These are phyloP conservation scores for Hylodesmum podocarpum DNA, from an alignment of 306 rosid species.

Conservation along the genomic window DNA sequence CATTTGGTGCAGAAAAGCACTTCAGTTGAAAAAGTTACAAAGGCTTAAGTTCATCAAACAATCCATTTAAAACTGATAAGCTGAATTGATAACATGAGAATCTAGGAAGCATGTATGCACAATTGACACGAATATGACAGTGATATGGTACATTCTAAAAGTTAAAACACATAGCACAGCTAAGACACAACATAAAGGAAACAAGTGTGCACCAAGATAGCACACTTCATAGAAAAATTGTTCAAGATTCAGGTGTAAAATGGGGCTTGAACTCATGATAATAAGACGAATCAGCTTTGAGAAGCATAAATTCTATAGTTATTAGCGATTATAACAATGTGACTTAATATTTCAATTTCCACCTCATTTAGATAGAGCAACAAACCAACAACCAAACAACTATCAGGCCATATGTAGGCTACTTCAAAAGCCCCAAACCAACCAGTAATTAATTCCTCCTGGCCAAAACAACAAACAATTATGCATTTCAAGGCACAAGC, in stretches of 20 bases:
- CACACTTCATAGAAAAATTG: not conserved
- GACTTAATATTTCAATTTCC: conserved; percentile 2
- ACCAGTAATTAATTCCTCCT: not conserved
- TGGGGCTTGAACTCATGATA: not conserved
- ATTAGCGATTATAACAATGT: not conserved
- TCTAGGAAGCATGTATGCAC: not conserved
- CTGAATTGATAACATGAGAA: not conserved
- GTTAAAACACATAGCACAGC: not conserved
- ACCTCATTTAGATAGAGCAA: not conserved
- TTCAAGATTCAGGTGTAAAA: not conserved
- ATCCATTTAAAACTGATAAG: not conserved
- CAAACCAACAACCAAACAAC: not conserved
- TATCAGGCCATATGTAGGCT: not conserved
- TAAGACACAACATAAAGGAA: not conserved
- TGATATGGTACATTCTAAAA: not conserved
- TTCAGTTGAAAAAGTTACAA: not conserved
- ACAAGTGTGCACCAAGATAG: conserved; percentile 1
- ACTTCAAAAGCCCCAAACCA: not conserved
- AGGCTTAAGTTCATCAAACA: conserved; percentile 1
- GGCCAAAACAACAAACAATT: not conserved
- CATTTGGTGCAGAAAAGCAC: not conserved
- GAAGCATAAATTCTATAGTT: not conserved
- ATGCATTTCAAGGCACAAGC: not conserved
- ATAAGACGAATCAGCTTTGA: not conserved
- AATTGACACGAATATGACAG: not conserved